Percentiles rank a stretch among this genome's conserved stretches.
Evolutionary conservation across 345 rosid species (phyloP).

Genomic region (Eucalyptus marginata): DNA sequence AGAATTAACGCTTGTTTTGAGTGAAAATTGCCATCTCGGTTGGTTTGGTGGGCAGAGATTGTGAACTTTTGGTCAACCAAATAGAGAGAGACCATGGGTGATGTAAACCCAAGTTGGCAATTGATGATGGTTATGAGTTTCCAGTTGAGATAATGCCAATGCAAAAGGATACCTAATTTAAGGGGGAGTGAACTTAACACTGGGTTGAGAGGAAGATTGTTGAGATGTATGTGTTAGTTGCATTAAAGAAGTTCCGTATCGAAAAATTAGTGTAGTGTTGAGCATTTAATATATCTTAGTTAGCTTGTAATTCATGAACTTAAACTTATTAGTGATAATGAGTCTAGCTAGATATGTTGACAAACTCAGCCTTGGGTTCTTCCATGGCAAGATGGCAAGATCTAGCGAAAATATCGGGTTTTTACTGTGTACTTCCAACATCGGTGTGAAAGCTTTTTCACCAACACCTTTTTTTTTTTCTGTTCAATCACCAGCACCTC

Average conservation of each 20-base stretch:
- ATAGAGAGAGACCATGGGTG: not conserved
- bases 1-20: too few relatives aligned
- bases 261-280: not conserved
- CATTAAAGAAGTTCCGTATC: not conserved
- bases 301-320: not conserved
- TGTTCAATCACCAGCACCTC: not conserved
- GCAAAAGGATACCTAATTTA: not conserved
- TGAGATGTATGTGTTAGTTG: not conserved
- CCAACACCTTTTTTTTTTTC: not conserved
- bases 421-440: not conserved
- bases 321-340: not conserved
- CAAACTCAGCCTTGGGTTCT: fast-evolving
- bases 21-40: not conserved
- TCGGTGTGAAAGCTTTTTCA: not conserved
- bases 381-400: not conserved
- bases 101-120: not conserved
- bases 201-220: not conserved
- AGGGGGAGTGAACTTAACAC: not conserved
- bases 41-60: not conserved
- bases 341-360: not conserved
- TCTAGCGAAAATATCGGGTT: not conserved
- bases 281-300: not conserved
- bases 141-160: not conserved
- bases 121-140: not conserved
- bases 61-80: not conserved